These are phyloP conservation scores for Podila epicladia DNA, from an alignment of 192 early-diverging fungal genomes.

Conservation along the genomic window DNA sequence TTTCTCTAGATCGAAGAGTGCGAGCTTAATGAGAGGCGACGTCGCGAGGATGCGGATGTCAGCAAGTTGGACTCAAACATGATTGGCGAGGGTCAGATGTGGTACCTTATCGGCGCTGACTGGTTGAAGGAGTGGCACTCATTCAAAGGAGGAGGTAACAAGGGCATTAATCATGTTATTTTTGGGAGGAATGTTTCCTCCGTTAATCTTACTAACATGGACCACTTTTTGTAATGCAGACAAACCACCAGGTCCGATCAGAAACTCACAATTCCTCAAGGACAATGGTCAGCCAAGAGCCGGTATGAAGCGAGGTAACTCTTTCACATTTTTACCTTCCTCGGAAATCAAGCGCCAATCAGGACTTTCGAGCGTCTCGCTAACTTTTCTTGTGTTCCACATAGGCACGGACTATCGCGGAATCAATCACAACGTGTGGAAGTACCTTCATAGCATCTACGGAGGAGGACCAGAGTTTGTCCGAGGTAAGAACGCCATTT, in stretches of 20 bases:
- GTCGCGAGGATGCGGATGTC: constrained; percentile 45
- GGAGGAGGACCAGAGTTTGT: constrained; percentile 55
- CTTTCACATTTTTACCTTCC: not conserved
- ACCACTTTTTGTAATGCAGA: constrained; percentile 18
- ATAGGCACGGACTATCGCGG: constrained; percentile 52
- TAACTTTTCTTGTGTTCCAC: not conserved
- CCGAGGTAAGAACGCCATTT: constrained; percentile 21
- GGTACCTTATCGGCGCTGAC: constrained; percentile 53
- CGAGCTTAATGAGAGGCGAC: constrained; percentile 37
- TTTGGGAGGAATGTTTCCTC: not conserved
- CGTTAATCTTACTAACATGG: not conserved
- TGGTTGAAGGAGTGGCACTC: constrained; percentile 54
- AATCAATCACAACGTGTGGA: constrained; percentile 49
- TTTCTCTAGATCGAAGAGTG: constrained; percentile 38
- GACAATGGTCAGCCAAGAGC: constrained; percentile 50
- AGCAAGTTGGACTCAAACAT: constrained; percentile 35
- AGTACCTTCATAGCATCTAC: constrained; percentile 44
- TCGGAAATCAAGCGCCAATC: not conserved
- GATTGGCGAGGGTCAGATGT: constrained; percentile 44
- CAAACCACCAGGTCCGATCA: constrained; percentile 45
- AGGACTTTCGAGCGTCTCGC: not conserved
- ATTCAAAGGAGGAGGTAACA: constrained; percentile 53
- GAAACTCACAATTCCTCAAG: constrained; percentile 50
- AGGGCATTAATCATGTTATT: not conserved
- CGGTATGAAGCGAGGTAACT: constrained; percentile 54